These are phyloP conservation scores for Colletotrichum noveboracense DNA, from an alignment of 2,329 filamentous ascomycete genomes.

Conservation along the genomic window DNA sequence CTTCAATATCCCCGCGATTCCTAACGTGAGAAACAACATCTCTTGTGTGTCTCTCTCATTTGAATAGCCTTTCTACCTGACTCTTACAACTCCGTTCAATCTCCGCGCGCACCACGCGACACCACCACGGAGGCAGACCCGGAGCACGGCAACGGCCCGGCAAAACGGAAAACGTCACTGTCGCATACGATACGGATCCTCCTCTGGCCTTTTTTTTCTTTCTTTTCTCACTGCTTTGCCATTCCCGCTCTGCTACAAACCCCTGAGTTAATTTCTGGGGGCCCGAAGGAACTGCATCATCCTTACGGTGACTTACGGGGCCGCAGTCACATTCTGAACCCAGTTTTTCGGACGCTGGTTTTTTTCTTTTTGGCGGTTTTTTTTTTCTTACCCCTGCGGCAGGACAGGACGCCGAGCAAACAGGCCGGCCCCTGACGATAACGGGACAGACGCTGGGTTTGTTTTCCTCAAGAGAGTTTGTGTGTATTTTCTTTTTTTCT, in stretches of 20 bases:
- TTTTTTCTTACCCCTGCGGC: not conserved
- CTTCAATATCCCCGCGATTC: not conserved
- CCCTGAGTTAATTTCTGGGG: not conserved
- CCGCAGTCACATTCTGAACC: not conserved
- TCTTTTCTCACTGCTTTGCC: not conserved
- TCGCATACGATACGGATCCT: not conserved
- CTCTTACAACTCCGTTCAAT: not conserved
- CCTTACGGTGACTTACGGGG: constrained; percentile 15
- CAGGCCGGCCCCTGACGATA: not conserved
- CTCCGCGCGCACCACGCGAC: not conserved
- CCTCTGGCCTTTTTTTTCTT: not conserved
- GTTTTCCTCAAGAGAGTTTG: not conserved
- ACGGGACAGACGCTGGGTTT: not conserved
- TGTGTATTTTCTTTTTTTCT: not conserved
- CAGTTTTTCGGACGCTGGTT: not conserved
- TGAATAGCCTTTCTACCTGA: not conserved
- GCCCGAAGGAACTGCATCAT: constrained; percentile 4
- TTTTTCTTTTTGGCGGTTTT: not conserved
- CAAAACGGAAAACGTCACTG: not conserved
- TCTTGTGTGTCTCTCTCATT: not conserved
- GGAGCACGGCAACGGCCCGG: not conserved
- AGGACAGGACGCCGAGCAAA: not conserved
- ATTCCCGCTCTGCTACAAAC: not conserved
- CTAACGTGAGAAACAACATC: not conserved
- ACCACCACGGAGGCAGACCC: not conserved